Conservation (phyloP, 2,329 filamentous ascomycete species). For the Fusarium clavum region DNA sequence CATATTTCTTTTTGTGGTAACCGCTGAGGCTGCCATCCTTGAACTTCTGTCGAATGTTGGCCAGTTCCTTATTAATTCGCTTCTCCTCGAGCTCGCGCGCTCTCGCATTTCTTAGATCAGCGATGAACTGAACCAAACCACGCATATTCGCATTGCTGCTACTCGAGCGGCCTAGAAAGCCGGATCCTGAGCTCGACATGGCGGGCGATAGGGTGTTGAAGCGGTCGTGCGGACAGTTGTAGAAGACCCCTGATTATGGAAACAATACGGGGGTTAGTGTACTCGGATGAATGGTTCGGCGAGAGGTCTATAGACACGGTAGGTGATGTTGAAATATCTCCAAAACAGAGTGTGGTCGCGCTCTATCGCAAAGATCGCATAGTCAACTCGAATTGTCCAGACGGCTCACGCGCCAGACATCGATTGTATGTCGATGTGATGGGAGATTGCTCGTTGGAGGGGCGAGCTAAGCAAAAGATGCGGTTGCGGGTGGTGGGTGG, state of each 20-base stretch:
- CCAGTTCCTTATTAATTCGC: slow-evolving; percentile 98
- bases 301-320: slow-evolving; percentile 13
- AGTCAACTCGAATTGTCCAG: slow-evolving; percentile 45
- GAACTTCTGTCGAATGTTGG: slow-evolving; percentile 98
- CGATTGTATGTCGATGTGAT: slow-evolving; percentile 43
- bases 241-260: slow-evolving; percentile 42
- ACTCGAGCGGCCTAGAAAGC: slow-evolving; percentile 74
- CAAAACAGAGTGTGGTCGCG: slow-evolving; percentile 42
- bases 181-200: slow-evolving; percentile 68
- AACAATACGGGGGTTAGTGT: slow-evolving; percentile 21
- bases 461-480: slow-evolving; percentile 42
- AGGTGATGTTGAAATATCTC: slow-evolving; percentile 29
- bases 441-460: slow-evolving; percentile 44
- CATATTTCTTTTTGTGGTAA: slow-evolving; percentile 99
- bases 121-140: slow-evolving; percentile 97
- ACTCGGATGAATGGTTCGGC: slow-evolving; percentile 22
- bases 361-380: slow-evolving; percentile 50
- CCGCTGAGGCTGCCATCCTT: slow-evolving; percentile 94
- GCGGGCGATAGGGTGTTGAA: slow-evolving; percentile 39
- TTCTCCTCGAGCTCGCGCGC: slow-evolving; percentile 98
- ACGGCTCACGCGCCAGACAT: slow-evolving; percentile 47
- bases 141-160: slow-evolving; percentile 76
- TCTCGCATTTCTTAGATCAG: slow-evolving; percentile 92
- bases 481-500: slow-evolving; percentile 42
- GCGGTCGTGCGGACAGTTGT: slow-evolving; percentile 31